A percentile compares a stretch with the other conserved stretches of the same genome.
These are phyloP conservation scores for Entomortierella lignicola DNA, from an alignment of 192 early-diverging fungal genomes.

Conservation along the genomic window DNA sequence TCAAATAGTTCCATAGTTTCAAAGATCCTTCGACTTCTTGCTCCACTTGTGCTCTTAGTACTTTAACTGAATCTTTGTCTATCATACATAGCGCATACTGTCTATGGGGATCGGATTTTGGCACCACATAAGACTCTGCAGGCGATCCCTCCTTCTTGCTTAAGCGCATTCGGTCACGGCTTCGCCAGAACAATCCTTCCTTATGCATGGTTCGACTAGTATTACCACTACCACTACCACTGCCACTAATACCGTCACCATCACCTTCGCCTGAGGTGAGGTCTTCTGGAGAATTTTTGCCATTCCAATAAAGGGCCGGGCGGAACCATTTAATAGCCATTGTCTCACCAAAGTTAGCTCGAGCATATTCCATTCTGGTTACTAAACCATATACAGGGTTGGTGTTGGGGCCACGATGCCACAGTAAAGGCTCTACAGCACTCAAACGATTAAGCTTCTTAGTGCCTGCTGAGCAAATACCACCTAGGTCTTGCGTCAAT, in stretches of 20 bases:
- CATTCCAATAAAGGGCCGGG: slow-evolving; percentile 71
- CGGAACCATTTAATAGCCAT: slow-evolving; percentile 56
- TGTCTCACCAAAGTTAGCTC: slow-evolving; percentile 52
- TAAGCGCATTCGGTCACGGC: slow-evolving; percentile 56
- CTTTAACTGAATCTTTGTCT: slow-evolving; percentile 60
- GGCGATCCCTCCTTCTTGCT: slow-evolving; percentile 67
- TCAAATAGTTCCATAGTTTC: slow-evolving; percentile 59
- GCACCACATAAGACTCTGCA: slow-evolving; percentile 64
- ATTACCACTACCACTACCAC: not conserved
- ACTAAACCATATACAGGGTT: slow-evolving; percentile 70
- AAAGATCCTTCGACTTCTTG: slow-evolving; percentile 33
- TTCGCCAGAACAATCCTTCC: slow-evolving; percentile 59
- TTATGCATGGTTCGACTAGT: slow-evolving; percentile 32
- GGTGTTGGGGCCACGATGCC: slow-evolving; percentile 71
- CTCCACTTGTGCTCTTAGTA: slow-evolving; percentile 36
- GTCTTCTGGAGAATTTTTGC: slow-evolving; percentile 59
- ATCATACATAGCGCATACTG: slow-evolving; percentile 67
- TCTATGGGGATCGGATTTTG: slow-evolving; percentile 16
- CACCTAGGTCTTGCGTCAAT: slow-evolving; percentile 53
- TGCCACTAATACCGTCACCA: not conserved
- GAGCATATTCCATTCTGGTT: slow-evolving; percentile 64
- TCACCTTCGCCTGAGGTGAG: not conserved
- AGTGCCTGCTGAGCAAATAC: slow-evolving; percentile 58
- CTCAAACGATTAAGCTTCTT: slow-evolving; percentile 35
- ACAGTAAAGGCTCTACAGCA: slow-evolving; percentile 56